These are phyloP conservation scores for Candida fluviatilis DNA, from an alignment of 805 yeast genomes.

Conservation along the genomic window DNA sequence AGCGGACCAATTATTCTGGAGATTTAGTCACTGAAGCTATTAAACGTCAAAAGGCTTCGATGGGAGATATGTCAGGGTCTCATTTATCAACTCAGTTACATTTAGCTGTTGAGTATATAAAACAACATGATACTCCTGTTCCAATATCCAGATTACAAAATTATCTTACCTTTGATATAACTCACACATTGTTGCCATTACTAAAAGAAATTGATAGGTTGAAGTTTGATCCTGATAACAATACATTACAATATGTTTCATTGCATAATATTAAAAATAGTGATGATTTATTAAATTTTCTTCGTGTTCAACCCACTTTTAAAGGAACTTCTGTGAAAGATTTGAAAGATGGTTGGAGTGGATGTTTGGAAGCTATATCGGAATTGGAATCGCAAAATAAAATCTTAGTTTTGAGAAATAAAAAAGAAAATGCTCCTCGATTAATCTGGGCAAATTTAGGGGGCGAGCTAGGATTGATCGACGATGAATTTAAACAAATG, in stretches of 20 bases:
- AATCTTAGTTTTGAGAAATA: slow-evolving; percentile 79
- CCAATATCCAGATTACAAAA: slow-evolving; percentile 59
- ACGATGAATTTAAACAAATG: slow-evolving; percentile 74
- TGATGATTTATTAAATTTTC: slow-evolving; percentile 67
- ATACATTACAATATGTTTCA: slow-evolving; percentile 82
- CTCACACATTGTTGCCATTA: slow-evolving; percentile 61
- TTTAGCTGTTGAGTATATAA: slow-evolving; percentile 88
- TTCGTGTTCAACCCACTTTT: slow-evolving; percentile 79
- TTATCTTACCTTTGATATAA: slow-evolving; percentile 60
- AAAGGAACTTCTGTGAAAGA: slow-evolving; percentile 84
- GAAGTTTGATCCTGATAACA: slow-evolving; percentile 54
- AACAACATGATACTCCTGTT: slow-evolving; percentile 67
- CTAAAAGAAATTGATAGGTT: slow-evolving; percentile 75
- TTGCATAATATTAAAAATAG: slow-evolving; percentile 81
- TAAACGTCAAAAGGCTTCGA: slow-evolving; percentile 28
- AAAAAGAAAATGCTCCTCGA: slow-evolving; percentile 91
- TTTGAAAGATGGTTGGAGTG: slow-evolving; percentile 90
- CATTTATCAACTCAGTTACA: slow-evolving; percentile 84
- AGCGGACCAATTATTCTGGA: slow-evolving; percentile 12
- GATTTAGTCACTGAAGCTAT: slow-evolving; percentile 30
- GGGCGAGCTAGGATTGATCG: slow-evolving; percentile 66
- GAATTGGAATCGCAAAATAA: slow-evolving; percentile 74
- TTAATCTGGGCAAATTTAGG: slow-evolving; percentile 88
- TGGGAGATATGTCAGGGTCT: slow-evolving; percentile 38
- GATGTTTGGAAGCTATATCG: slow-evolving; percentile 73